Conservation (phyloP, 345 rosid species). For the Nasturtium officinale region DNA sequence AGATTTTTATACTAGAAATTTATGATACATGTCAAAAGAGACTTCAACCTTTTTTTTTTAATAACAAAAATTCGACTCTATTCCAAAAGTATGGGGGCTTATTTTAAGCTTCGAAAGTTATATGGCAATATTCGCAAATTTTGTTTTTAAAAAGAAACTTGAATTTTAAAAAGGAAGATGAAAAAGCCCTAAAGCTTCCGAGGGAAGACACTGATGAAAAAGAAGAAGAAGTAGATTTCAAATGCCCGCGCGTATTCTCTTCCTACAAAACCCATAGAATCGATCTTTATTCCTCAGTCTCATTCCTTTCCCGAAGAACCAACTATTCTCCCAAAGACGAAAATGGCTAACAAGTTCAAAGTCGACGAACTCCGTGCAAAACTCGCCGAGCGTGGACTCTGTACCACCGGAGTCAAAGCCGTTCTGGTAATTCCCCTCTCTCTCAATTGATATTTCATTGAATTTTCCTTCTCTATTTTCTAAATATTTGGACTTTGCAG, state of each 20-base stretch:
- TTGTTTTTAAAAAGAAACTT: background rate
- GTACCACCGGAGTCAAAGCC: slow-evolving; percentile 62
- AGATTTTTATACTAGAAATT: background rate
- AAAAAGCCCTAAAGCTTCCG: slow-evolving; percentile 39
- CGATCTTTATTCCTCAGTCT: background rate
- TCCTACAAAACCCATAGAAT: slow-evolving; percentile 18
- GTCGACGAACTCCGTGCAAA: slow-evolving; percentile 70
- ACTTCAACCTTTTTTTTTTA: no score
- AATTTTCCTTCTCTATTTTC: background rate
- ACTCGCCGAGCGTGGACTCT: slow-evolving; percentile 71
- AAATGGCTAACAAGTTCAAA: slow-evolving; percentile 61
- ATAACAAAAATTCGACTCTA: background rate
- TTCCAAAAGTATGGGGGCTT: background rate
- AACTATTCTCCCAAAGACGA: background rate
- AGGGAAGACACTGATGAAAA: slow-evolving; percentile 34
- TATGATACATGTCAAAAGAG: background rate
- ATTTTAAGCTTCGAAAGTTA: background rate
- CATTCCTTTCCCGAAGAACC: background rate
- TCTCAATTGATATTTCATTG: slow-evolving; percentile 4
- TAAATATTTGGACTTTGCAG: slow-evolving; percentile 38
- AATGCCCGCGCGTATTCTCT: slow-evolving; percentile 38
- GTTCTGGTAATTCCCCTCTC: slow-evolving; percentile 47
- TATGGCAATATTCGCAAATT: background rate
- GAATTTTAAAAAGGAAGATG: slow-evolving; percentile 7
- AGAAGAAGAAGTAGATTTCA: slow-evolving; percentile 16